phyloP scores from a whole-genome alignment of 495 filamentous ascomycete species.

The Glarea lozoyensis region DNA sequence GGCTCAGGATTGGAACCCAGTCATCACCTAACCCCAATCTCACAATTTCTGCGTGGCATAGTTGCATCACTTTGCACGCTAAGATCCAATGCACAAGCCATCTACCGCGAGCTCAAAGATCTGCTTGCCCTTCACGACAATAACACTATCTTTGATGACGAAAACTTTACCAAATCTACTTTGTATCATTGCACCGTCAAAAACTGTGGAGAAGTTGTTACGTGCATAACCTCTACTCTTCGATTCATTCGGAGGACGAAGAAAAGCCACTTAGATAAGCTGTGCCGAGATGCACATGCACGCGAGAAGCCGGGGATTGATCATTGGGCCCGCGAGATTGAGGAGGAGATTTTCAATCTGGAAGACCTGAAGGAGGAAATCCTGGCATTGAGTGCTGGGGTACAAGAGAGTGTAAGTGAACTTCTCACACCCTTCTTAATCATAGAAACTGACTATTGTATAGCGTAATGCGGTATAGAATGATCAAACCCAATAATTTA shows the following conservation, averaged over 20 bases:
- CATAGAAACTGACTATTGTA: neutral
- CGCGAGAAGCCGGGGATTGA: neutral
- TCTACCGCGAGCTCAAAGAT: neutral
- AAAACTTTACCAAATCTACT: neutral
- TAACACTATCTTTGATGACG: neutral
- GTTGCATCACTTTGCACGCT: neutral
- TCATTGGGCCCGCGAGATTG: neutral
- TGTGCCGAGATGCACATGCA: neutral
- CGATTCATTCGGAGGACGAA: neutral
- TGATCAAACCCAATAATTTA: neutral
- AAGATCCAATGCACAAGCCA: neutral
- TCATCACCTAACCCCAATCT: neutral
- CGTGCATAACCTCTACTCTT: neutral
- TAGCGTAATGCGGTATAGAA: neutral
- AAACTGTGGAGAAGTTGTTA: neutral
- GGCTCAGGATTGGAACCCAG: neutral
- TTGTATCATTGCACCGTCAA: neutral
- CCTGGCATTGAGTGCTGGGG: neutral
- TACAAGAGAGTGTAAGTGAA: conserved; percentile 2
- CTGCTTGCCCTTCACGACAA: neutral
- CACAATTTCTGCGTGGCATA: neutral
- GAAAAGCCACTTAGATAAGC: neutral
- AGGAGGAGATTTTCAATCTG: neutral
- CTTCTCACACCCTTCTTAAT: too few species aligned
- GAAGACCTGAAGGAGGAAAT: neutral